phyloP scores from a whole-genome alignment of 2,329 filamentous ascomycete genomes.

The Paraconiothyrium sp. region DNA sequence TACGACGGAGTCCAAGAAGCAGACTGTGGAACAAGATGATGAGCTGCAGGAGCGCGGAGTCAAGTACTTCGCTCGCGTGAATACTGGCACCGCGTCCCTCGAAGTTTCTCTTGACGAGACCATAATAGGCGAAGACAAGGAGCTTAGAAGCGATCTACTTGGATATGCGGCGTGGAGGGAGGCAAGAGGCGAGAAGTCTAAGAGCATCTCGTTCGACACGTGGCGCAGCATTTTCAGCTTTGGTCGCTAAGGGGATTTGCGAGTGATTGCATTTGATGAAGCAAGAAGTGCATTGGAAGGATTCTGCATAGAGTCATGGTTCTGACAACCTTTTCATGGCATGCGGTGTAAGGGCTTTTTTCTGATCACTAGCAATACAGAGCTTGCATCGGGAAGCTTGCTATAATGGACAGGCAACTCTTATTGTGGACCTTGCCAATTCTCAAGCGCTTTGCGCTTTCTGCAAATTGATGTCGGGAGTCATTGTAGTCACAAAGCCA shows the following conservation, averaged over 20 bases:
- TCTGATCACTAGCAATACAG: neutral
- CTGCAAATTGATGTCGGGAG: neutral
- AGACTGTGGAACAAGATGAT: neutral
- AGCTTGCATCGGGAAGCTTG: neutral
- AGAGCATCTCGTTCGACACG: constrained; percentile 4
- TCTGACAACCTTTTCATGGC: neutral
- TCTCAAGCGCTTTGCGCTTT: neutral
- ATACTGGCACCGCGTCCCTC: neutral
- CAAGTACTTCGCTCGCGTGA: constrained; percentile 7
- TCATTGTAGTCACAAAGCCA: too few relatives aligned
- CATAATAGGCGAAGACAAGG: neutral
- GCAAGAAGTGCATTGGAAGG: neutral
- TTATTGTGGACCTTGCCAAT: neutral
- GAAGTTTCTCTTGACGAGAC: neutral
- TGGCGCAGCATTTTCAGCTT: constrained; percentile 6
- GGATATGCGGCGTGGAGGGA: constrained; percentile 8
- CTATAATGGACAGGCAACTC: neutral
- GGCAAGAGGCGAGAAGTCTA: neutral
- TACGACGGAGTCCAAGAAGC: neutral
- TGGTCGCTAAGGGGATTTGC: neutral
- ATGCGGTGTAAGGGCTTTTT: neutral
- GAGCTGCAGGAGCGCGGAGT: neutral
- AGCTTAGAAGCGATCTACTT: neutral
- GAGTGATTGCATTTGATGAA: neutral
- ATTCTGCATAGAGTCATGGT: neutral